Conservation (phyloP, 2,329 filamentous ascomycete species). For the Aspergillus ruber region DNA sequence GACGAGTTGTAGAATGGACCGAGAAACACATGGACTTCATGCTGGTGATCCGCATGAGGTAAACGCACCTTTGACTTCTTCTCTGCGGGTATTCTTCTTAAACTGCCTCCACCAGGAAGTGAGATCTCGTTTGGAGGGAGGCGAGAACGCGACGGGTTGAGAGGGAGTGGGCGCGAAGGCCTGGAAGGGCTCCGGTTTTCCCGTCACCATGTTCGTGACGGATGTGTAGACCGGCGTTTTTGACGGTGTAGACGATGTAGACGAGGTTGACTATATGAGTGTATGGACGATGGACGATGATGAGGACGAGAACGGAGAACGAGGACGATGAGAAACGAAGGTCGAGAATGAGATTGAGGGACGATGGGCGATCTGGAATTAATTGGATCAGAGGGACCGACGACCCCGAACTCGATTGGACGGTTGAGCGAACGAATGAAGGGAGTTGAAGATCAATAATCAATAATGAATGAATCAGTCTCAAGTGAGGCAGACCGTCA, state of each 20-base stretch:
- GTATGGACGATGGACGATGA: background rate
- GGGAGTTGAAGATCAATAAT: constrained; percentile 1
- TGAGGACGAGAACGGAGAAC: too few relatives aligned
- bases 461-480: too few relatives aligned
- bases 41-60: background rate
- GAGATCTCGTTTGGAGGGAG: constrained; percentile 78
- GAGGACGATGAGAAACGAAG: background rate
- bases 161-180: constrained; percentile 27
- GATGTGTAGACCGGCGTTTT: too few relatives aligned
- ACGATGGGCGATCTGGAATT: background rate
- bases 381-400: too few relatives aligned
- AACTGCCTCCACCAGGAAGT: constrained; percentile 98
- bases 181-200: constrained; percentile 29
- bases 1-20: background rate
- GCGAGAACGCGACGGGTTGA: constrained; percentile 55
- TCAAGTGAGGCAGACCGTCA: too few relatives aligned
- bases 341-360: background rate
- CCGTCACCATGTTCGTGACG: constrained; percentile 28
- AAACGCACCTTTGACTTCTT: constrained; percentile 56
- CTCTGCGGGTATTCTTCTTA: constrained; percentile 62
- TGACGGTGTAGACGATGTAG: too few relatives aligned
- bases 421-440: background rate
- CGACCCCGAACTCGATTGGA: too few relatives aligned
- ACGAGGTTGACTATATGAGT: too few relatives aligned
- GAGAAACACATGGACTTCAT: background rate